Base-by-base conservation (phyloP, 306 rosid species). In the Inga laurina region DNA sequence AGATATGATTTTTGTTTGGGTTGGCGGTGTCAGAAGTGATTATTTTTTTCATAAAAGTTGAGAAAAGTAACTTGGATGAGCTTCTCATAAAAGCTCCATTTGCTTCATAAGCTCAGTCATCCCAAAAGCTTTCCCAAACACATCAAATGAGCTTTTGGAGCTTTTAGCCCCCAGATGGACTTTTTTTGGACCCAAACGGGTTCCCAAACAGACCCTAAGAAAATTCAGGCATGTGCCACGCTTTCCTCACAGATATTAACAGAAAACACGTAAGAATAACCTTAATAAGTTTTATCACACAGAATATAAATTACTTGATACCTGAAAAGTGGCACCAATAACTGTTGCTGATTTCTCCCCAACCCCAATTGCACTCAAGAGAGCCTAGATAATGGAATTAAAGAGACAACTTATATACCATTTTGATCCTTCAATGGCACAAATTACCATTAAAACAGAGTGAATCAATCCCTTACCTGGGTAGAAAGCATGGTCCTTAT, bases 271-370 rank as follows among this genome's bases (percentile, higher is more conserved):
- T 27, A 12, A 14, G 43, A 65, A 30, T 30, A 30, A 14, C n/a
- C 39, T 4, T 6, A 39, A 39, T 6, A 64, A 64, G 35, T 65
- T 65, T 32, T 30, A 12, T 30, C 7, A 71, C 52, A 62, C 66
- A 72, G 35, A 84, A 46, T 21, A 72, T 66, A 77, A 39, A 83
- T 68, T 57, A 67, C 59, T 44, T 11, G 44, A 66, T 83, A 96
- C 99, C 99, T 93, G 99, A 93, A 96, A 96, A 48, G 99, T 96
- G 81, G 99, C 99, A 59, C 98, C 98, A 78, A 96, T 84, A 37
- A 96, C 97, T 11, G 99, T 96, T 18, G 98, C 98, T 35, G 99
- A 96, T 85, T 96, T 93, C 90, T 96, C 99, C 44, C 98, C 99
- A 7, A 96, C 99, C 75, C 99, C 98, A 86, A 96, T 92, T 69